phyloP scores from a whole-genome alignment of 116 monocot species.

The Papilionanthe hybrid region DNA sequence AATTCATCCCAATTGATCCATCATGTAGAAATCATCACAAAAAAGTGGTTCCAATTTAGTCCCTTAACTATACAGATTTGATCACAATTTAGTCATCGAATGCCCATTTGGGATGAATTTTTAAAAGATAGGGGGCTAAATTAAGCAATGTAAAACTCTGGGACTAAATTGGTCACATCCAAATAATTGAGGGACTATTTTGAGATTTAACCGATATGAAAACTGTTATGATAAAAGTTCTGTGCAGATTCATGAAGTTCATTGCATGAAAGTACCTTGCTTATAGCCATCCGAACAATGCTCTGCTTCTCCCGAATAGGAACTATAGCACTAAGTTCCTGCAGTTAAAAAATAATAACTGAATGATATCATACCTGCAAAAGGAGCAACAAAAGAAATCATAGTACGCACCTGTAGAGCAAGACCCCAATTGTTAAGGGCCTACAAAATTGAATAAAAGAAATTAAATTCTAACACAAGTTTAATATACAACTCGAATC shows the following conservation, averaged over 20 bases:
- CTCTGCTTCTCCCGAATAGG: conserved; percentile 83
- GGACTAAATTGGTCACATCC: too few relatives aligned
- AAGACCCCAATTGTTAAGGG: conserved; percentile 99
- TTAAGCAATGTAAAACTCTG: too few relatives aligned
- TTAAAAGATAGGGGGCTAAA: too few relatives aligned
- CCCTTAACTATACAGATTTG: too few relatives aligned
- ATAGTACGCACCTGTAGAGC: conserved; percentile 68
- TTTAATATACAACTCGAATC: neutral
- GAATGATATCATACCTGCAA: neutral
- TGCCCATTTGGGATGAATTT: too few relatives aligned
- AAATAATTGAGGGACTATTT: too few relatives aligned
- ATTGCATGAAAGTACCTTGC: conserved; percentile 55
- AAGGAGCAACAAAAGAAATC: neutral
- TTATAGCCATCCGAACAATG: conserved; percentile 89
- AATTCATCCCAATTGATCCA: too few relatives aligned
- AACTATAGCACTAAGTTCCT: conserved; percentile 99
- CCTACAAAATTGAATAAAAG: conserved; percentile 37
- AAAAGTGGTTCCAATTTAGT: too few relatives aligned
- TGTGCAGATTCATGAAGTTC: neutral
- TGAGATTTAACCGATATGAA: too few relatives aligned
- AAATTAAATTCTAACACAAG: conserved; percentile 6
- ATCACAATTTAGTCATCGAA: too few relatives aligned
- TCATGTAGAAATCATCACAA: too few relatives aligned
- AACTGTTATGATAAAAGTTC: neutral
- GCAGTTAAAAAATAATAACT: conserved; percentile 13